A percentile compares a stretch with the other conserved stretches of the same genome.
phyloP scores from a whole-genome alignment of 2,329 filamentous ascomycete species.

The Beauveria bassiana region DNA sequence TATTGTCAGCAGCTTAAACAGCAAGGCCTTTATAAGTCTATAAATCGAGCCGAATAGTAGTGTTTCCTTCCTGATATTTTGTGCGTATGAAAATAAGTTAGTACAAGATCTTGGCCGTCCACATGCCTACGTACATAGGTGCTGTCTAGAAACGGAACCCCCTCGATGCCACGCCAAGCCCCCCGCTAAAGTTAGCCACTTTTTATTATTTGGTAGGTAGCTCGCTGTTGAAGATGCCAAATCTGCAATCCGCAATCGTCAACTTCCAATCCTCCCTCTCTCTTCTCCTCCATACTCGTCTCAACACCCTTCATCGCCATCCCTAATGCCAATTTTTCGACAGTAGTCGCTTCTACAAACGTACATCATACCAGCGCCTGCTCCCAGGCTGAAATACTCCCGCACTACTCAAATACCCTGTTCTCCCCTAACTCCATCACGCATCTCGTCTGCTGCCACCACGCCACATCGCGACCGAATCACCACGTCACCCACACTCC shows the following conservation, averaged over 20 bases:
- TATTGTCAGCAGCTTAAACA: no score
- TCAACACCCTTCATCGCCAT: not conserved
- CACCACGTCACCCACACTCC: not conserved
- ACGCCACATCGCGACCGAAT: not conserved
- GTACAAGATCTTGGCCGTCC: no score
- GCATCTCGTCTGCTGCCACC: not conserved
- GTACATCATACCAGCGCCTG: not conserved
- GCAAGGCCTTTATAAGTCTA: no score
- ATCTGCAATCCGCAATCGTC: not conserved
- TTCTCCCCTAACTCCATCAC: not conserved
- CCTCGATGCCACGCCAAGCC: not conserved
- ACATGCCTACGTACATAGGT: no score
- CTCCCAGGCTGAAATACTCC: no score
- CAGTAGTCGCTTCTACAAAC: not conserved
- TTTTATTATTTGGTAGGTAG: no score
- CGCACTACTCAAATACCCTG: no score
- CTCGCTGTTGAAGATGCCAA: no score
- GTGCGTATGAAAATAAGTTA: no score
- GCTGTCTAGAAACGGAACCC: no score
- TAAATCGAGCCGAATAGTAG: no score
- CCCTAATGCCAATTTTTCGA: not conserved
- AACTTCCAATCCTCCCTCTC: not conserved
- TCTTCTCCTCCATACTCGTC: not conserved
- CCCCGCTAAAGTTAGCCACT: not conserved
- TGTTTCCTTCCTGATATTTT: no score